Evolutionary conservation across 2,329 filamentous ascomycete species (phyloP).

Genomic region (Hysterium pulicare): DNA sequence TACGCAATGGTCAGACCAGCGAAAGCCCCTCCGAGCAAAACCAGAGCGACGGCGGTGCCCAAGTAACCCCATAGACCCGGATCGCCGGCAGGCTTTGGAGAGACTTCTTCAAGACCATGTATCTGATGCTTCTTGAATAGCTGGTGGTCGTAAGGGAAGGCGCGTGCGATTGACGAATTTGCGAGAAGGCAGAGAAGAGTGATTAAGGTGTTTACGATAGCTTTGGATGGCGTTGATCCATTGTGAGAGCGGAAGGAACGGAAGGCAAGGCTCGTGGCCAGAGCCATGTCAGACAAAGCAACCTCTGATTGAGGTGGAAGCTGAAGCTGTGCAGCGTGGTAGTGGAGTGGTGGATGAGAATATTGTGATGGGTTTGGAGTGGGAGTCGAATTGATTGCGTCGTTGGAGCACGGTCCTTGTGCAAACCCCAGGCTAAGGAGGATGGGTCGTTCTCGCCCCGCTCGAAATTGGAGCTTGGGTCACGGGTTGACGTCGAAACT

Average conservation of each 20-base stretch:
- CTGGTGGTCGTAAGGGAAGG: constrained; percentile 24
- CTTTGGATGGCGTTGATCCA: constrained; percentile 23
- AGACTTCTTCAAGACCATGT: constrained; percentile 23
- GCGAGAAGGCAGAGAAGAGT: constrained; percentile 26
- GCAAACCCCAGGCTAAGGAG: no score
- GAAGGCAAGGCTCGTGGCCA: constrained; percentile 26
- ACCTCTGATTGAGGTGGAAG: neutral
- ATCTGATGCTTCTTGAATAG: constrained; percentile 15
- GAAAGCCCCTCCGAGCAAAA: constrained; percentile 87
- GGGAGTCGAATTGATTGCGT: no score
- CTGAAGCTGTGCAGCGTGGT: neutral
- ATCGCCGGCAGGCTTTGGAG: constrained; percentile 46
- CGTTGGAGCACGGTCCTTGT: no score
- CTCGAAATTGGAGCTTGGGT: no score
- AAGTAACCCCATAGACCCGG: constrained; percentile 77
- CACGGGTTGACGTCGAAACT: no score
- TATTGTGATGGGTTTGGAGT: no score
- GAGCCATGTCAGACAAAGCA: constrained; percentile 16
- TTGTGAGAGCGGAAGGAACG: constrained; percentile 19
- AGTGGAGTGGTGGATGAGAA: neutral
- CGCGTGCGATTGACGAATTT: constrained; percentile 31
- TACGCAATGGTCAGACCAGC: constrained; percentile 88
- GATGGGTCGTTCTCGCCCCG: no score
- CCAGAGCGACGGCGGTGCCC: constrained; percentile 72
- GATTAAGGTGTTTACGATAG: constrained; percentile 23